These are phyloP conservation scores for Acer yangbiense DNA, from an alignment of 345 rosid species.

Conservation along the genomic window DNA sequence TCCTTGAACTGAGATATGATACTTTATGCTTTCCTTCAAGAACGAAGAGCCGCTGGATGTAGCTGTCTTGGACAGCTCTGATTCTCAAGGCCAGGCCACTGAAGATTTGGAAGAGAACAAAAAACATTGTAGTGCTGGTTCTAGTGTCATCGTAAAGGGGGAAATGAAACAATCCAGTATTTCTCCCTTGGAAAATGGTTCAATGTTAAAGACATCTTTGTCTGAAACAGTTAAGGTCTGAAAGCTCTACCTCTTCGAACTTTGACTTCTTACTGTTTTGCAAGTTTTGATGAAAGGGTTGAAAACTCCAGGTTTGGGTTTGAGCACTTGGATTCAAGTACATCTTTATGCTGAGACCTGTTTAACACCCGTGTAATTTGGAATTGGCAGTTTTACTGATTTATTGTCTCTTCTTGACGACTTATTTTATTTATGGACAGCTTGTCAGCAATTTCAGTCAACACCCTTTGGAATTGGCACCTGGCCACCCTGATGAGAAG, in stretches of 20 bases:
- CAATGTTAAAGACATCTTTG: constrained; percentile 20
- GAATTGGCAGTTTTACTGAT: background rate
- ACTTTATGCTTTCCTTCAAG: constrained; percentile 12
- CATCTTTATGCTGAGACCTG: background rate
- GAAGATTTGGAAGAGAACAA: no score
- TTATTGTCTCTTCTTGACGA: constrained; percentile 19
- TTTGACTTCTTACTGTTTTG: constrained; percentile 7
- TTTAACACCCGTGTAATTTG: background rate
- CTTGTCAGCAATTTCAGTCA: constrained; percentile 11
- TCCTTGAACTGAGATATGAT: constrained; percentile 1
- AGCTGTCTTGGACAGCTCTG: constrained; percentile 22
- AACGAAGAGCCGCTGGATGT: constrained; percentile 35
- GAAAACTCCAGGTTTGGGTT: constrained; percentile 7
- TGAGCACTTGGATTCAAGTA: background rate
- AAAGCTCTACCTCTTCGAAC: constrained; percentile 12
- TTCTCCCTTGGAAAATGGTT: constrained; percentile 15
- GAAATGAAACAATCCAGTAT: constrained; percentile 32
- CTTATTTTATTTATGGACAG: constrained; percentile 28
- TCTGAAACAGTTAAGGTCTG: constrained; percentile 37
- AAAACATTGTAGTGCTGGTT: constrained; percentile 10
- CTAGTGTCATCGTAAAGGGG: constrained; percentile 22
- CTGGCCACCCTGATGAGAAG: constrained; percentile 26
- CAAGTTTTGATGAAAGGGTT: background rate
- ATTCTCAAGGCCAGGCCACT: constrained; percentile 18
- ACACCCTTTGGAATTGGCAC: constrained; percentile 19